These are phyloP conservation scores for Phycomyces nitens DNA, from an alignment of 192 early-diverging fungal species.

Conservation along the genomic window DNA sequence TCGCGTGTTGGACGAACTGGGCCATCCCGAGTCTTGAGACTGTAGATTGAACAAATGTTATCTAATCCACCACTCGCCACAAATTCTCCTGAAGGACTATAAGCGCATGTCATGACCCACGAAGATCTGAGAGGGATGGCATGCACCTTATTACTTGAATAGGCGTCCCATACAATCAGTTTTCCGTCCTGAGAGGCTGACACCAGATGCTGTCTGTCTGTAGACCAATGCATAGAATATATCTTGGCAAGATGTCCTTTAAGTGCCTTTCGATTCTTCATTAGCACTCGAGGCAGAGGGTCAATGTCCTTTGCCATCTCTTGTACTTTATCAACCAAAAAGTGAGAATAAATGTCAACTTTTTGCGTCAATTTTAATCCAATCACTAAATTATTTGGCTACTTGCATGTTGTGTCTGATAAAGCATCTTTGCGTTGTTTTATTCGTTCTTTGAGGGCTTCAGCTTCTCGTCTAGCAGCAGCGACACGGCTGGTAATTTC, in stretches of 20 bases:
- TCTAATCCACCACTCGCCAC: constrained; percentile 98
- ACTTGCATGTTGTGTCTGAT: constrained; percentile 88
- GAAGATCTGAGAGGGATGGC: constrained; percentile 96
- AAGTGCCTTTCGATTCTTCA: constrained; percentile 93
- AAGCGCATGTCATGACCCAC: constrained; percentile 99
- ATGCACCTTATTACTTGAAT: constrained; percentile 97
- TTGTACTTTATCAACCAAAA: constrained; percentile 10
- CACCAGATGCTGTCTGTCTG: constrained; percentile 91
- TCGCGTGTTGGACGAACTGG: constrained; percentile 91
- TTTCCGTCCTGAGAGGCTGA: constrained; percentile 98
- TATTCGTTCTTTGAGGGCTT: constrained; percentile 91
- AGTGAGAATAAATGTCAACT: constrained; percentile 2
- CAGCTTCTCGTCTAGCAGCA: constrained; percentile 88
- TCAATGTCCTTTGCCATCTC: constrained; percentile 65
- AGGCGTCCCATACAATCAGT: constrained; percentile 98
- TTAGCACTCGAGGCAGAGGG: constrained; percentile 76
- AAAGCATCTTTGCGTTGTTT: constrained; percentile 89
- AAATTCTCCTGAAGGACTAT: constrained; percentile 93
- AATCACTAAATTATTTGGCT: background rate
- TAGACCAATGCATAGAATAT: constrained; percentile 62
- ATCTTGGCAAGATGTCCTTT: constrained; percentile 98
- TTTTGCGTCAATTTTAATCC: no score
- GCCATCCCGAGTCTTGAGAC: constrained; percentile 90
- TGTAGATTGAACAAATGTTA: constrained; percentile 98
- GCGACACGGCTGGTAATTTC: constrained; percentile 89